phyloP scores from a whole-genome alignment of 805 yeast species.

The Starmera quercuum region DNA sequence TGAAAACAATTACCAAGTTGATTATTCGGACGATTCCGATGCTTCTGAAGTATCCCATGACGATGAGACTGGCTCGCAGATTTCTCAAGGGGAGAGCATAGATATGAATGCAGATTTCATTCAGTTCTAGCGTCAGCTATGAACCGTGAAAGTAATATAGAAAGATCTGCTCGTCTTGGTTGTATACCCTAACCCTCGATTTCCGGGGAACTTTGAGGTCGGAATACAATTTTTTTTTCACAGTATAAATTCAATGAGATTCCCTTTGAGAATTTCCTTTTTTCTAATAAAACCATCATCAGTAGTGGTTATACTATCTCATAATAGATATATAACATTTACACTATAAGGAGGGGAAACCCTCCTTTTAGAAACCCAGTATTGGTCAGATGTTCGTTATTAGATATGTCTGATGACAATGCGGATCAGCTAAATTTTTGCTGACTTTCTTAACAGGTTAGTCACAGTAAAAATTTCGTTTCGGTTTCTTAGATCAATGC shows the following conservation, averaged over 20 bases:
- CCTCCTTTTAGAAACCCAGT: constrained; percentile 21
- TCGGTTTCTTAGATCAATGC: constrained; percentile 57
- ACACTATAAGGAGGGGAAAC: constrained; percentile 18
- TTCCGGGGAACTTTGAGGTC: no score
- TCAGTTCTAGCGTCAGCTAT: constrained; percentile 9
- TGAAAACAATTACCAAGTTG: constrained; percentile 9
- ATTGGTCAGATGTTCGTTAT: constrained; percentile 17
- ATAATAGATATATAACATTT: constrained; percentile 51
- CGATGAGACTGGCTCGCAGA: background rate
- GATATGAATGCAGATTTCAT: constrained; percentile 20
- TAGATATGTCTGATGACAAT: constrained; percentile 16
- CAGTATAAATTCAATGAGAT: no score
- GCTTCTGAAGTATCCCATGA: constrained; percentile 1
- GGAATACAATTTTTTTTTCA: no score
- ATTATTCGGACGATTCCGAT: constrained; percentile 6
- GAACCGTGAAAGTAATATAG: background rate
- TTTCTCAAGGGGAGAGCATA: constrained; percentile 5
- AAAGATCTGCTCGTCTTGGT: no score
- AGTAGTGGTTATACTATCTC: constrained; percentile 80
- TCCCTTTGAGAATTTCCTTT: no score
- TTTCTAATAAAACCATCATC: constrained; percentile 41
- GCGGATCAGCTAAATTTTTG: constrained; percentile 60
- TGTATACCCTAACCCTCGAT: no score
- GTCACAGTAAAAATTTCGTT: constrained; percentile 70
- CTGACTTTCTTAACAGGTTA: constrained; percentile 68